Evolutionary conservation across 306 rosid species (phyloP), one percentile per base, ranked within the genome.

Genomic region (Dryas octopetala): DNA sequence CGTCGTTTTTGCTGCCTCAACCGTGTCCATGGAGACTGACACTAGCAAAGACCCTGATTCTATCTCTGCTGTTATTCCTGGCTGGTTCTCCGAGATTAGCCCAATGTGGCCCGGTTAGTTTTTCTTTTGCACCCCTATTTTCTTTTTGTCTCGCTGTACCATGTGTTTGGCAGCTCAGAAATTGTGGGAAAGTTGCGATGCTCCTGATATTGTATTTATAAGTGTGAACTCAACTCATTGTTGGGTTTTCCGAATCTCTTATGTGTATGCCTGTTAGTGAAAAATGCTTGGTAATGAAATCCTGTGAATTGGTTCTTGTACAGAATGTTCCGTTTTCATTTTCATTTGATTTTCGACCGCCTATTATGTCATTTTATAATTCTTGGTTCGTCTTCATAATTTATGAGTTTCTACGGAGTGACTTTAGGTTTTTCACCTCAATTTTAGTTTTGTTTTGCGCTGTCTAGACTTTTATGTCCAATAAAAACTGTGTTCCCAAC

Each of bases 31-130:
- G 85, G 96, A 85, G 47, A 23, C 74, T 40, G 88, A 78, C 32
- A 86, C 68, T 44, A 32, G 5, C 32, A 79, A 80, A n/a, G 79
- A 60, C 15, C 74, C 91, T 11, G 76, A 81, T 32, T 80, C 80
- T 16, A 63, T 90, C 57, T 88, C 97, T 2, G 28, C 91, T 43
- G 90, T 95, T 49, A 92, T 92, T 76, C 97, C 98, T 66, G 97
- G 99, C 7, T 95, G 99, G 99, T 95, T 95, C 83, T 95, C 99
- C 9, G 98, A 95, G 87, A 85, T 95, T 61, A 95, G 99, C 89
- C 93, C 97, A 92, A 86, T 92, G 98, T 95, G 99, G 99, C 99
- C 99, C 7, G 99, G 99, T 95, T 69, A 28, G 96, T 79, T 83
- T 32, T 62, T 78, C 13, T 51, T 40, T 74, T 49, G 3, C 23